phyloP scores from a whole-genome alignment of 1,139 yeast species.

The Trichomonascaceae sp. region DNA sequence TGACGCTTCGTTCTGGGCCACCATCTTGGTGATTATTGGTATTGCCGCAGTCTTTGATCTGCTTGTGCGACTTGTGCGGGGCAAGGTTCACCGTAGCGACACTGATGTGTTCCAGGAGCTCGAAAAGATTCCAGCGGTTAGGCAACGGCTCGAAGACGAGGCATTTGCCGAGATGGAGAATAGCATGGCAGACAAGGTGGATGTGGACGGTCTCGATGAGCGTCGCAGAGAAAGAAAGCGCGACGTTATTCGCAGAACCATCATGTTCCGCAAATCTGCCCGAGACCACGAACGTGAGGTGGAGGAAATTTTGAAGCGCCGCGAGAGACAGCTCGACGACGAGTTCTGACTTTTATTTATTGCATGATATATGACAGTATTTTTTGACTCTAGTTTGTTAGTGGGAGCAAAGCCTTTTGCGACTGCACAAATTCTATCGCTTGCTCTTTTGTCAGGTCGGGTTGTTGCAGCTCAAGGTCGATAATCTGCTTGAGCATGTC shows the following conservation, averaged over 20 bases:
- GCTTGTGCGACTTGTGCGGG: slow-evolving; percentile 42
- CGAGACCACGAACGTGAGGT: slow-evolving; percentile 27
- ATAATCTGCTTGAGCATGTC: slow-evolving; percentile 41
- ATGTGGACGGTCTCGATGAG: slow-evolving; percentile 36
- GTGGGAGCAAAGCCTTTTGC: no score
- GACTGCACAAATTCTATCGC: slow-evolving; percentile 23
- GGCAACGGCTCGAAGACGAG: slow-evolving; percentile 57
- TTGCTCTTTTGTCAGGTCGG: slow-evolving; percentile 38
- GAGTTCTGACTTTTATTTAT: no score
- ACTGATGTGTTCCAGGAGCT: slow-evolving; percentile 65
- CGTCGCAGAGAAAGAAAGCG: slow-evolving; percentile 41
- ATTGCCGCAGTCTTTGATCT: slow-evolving; percentile 53
- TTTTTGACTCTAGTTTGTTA: no score
- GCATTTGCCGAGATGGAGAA: slow-evolving; percentile 48
- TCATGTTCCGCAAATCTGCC: slow-evolving; percentile 15
- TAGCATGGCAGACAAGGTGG: slow-evolving; percentile 27
- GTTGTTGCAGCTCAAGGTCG: slow-evolving; percentile 67
- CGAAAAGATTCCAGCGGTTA: slow-evolving; percentile 56
- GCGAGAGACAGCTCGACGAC: slow-evolving; percentile 20
- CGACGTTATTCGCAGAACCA: slow-evolving; percentile 12
- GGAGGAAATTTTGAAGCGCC: slow-evolving; percentile 25
- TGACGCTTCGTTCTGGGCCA: slow-evolving; percentile 80
- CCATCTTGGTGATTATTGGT: slow-evolving; percentile 41
- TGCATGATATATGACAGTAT: no score
- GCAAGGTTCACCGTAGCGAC: slow-evolving; percentile 52